phyloP scores from a whole-genome alignment of 73 alveolate genomes.

The Paramecium sexaurelia region DNA sequence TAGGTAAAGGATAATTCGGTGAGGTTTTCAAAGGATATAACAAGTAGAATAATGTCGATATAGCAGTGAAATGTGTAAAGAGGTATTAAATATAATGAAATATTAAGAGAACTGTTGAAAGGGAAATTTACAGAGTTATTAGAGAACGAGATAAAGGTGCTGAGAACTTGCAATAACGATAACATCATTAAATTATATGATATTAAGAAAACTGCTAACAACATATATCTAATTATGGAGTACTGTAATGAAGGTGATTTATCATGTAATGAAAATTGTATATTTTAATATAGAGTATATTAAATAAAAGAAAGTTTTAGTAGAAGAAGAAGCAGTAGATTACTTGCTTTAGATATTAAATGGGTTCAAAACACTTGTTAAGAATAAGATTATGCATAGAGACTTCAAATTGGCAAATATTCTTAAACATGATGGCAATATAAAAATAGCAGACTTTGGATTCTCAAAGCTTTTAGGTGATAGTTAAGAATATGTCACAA shows the following conservation, averaged over 20 bases:
- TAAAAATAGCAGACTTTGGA: conserved; percentile 79
- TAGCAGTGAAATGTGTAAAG: conserved; percentile 82
- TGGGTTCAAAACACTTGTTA: conserved; percentile 73
- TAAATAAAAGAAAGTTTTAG: conserved; percentile 62
- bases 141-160: conserved; percentile 79
- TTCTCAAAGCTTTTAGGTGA: conserved; percentile 74
- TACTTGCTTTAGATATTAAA: conserved; percentile 77
- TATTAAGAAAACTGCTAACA: conserved; percentile 76
- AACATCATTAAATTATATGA: conserved; percentile 83
- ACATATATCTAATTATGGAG: conserved; percentile 83
- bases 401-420: conserved; percentile 84
- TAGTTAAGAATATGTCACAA: conserved; percentile 59
- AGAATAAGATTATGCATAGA: conserved; percentile 81
- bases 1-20: conserved; percentile 87
- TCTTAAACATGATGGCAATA: conserved; percentile 74
- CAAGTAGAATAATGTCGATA: conserved; percentile 71
- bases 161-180: conserved; percentile 73
- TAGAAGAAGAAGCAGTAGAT: conserved; percentile 79
- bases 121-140: conserved; percentile 70
- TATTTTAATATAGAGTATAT: conserved; percentile 11
- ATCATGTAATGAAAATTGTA: not conserved
- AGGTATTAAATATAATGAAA: not conserved
- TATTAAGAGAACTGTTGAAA: conserved; percentile 65
- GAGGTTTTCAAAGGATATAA: conserved; percentile 81
- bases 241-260: conserved; percentile 86